A percentile compares a stretch with the other conserved stretches of the same genome.
Evolutionary conservation across 495 filamentous ascomycete species (phyloP).

Genomic region (Penicillium paradoxum): DNA sequence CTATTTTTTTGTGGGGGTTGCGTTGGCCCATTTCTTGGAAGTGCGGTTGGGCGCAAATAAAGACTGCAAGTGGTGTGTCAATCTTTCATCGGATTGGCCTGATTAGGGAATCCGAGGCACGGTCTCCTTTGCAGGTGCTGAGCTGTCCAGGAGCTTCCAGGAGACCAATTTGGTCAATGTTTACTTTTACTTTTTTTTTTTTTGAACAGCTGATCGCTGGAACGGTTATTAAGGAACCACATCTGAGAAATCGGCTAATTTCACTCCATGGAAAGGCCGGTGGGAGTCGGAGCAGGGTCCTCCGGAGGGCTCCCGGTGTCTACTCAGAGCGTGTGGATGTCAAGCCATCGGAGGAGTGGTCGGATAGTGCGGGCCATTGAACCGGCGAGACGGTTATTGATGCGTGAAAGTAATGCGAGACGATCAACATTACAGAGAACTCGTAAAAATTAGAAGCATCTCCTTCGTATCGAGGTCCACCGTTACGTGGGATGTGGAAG

Average conservation of each 20-base stretch:
- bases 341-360: constrained; percentile 6
- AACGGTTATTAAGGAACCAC: constrained; percentile 5
- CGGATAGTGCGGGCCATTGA: constrained; percentile 5
- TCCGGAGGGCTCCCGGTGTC: constrained; percentile 31
- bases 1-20: neutral
- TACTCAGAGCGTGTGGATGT: constrained; percentile 11
- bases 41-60: neutral
- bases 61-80: neutral
- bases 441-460: too few species aligned
- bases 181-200: neutral
- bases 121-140: neutral
- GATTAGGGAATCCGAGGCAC: constrained; percentile 14
- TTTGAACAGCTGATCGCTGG: constrained; percentile 1
- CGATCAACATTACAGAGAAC: too few species aligned
- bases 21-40: neutral
- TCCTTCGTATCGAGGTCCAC: too few species aligned
- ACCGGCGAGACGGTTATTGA: constrained; percentile 5
- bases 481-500: neutral
- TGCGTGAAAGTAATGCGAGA: too few species aligned
- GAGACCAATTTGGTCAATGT: neutral
- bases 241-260: constrained; percentile 20
- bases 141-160: neutral
- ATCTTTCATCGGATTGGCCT: constrained; percentile 11
- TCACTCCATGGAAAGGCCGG: neutral
- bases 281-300: constrained; percentile 30